Conservation (phyloP, 257 asterid species). For the Nicotiana knightiana region DNA sequence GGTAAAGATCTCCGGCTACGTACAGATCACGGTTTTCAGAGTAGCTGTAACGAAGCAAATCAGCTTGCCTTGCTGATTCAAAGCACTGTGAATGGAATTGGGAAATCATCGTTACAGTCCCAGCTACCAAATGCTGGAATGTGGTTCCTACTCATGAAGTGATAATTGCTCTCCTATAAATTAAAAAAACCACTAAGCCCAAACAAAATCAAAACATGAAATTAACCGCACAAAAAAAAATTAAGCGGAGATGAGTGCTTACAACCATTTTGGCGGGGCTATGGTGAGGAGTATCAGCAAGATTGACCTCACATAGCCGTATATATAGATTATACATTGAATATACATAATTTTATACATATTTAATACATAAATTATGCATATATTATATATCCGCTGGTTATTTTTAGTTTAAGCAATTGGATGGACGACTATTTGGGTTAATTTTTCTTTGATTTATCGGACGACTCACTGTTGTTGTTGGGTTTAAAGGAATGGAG, state of each 20-base stretch:
- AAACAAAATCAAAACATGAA: neutral
- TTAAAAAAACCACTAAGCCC: neutral
- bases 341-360: too few relatives aligned
- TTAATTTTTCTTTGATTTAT: too few relatives aligned
- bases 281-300: neutral
- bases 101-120: conserved; percentile 52
- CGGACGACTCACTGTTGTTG: too few relatives aligned
- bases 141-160: conserved; percentile 33
- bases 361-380: too few relatives aligned
- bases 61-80: conserved; percentile 55
- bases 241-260: neutral
- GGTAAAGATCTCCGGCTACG: conserved; percentile 73
- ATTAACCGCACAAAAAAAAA: neutral
- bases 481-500: too few relatives aligned
- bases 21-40: conserved; percentile 62
- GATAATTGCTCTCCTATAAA: neutral
- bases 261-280: neutral
- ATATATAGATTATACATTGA: too few relatives aligned
- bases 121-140: conserved; percentile 89
- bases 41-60: conserved; percentile 46
- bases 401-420: too few relatives aligned
- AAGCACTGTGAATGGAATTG: conserved; percentile 67
- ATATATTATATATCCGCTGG: too few relatives aligned
- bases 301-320: neutral
- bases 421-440: too few relatives aligned